Evolutionary conservation across 768 basidiomycete species (phyloP).

Genomic region (Boletus insuetus): DNA sequence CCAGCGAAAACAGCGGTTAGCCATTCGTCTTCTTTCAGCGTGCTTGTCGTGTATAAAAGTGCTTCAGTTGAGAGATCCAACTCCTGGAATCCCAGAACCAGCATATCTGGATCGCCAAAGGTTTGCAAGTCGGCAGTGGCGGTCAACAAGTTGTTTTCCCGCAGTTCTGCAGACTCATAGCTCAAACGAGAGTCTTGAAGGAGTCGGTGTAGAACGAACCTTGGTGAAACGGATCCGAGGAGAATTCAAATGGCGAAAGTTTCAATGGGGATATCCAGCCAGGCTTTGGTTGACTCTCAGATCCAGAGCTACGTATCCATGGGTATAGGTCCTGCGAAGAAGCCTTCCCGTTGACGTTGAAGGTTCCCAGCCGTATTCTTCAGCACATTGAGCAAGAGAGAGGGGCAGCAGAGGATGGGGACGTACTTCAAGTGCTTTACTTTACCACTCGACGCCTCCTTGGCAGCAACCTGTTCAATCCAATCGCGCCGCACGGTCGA

Average conservation of each 20-base stretch:
- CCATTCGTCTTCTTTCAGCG: slow-evolving; percentile 72
- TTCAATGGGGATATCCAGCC: slow-evolving; percentile 36
- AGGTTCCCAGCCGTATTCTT: slow-evolving; percentile 72
- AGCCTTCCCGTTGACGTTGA: slow-evolving; percentile 79
- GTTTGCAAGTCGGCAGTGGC: slow-evolving; percentile 17
- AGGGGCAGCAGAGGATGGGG: neutral
- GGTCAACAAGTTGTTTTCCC: neutral
- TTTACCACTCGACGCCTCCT: slow-evolving; percentile 24
- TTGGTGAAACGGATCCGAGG: slow-evolving; percentile 20
- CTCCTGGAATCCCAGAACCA: slow-evolving; percentile 81
- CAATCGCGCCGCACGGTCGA: slow-evolving; percentile 61
- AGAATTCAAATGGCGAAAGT: slow-evolving; percentile 35
- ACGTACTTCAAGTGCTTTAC: slow-evolving; percentile 25
- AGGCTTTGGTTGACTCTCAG: neutral
- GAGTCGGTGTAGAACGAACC: slow-evolving; percentile 13
- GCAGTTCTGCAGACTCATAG: slow-evolving; percentile 6
- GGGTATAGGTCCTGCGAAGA: slow-evolving; percentile 69
- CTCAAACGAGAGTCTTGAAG: neutral
- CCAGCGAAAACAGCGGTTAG: slow-evolving; percentile 58
- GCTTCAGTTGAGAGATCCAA: slow-evolving; percentile 78
- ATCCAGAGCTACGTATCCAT: slow-evolving; percentile 49
- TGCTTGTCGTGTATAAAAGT: slow-evolving; percentile 64
- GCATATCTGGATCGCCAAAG: slow-evolving; percentile 55
- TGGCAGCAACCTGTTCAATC: slow-evolving; percentile 47
- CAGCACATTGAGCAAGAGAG: neutral